A percentile compares a stretch with the other conserved stretches of the same genome.
Evolutionary conservation across 225 moss, liverwort and hornwort species (phyloP).

Genomic region (Climacium dendroides): DNA sequence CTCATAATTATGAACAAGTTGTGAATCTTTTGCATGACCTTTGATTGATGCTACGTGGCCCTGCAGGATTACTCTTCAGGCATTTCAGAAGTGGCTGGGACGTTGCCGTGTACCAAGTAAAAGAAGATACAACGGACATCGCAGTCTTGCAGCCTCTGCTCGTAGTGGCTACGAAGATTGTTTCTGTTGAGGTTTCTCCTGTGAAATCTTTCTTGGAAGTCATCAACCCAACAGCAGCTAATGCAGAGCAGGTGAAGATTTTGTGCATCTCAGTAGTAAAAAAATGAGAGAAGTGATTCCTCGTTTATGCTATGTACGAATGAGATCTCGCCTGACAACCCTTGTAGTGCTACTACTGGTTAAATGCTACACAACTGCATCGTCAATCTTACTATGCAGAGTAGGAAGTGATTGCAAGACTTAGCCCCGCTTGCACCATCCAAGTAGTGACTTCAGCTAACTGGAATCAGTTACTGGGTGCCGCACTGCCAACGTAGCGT

Average conservation of each 20-base stretch:
- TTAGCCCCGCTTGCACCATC: not conserved
- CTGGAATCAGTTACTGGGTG: not conserved
- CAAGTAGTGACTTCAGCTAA: not conserved
- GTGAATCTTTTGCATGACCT: not conserved
- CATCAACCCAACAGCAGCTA: conserved; percentile 8
- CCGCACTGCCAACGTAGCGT: not conserved
- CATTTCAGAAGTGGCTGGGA: conserved; percentile 41
- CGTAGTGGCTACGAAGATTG: conserved; percentile 55
- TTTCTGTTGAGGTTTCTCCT: conserved; percentile 17
- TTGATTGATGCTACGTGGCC: not conserved
- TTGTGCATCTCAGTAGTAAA: not conserved
- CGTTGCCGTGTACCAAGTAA: conserved; percentile 21
- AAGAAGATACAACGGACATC: conserved; percentile 22
- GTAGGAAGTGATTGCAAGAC: not conserved
- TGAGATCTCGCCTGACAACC: not conserved
- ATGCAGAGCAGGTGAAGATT: conserved; percentile 35
- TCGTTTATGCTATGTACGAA: not conserved
- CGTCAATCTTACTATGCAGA: not conserved
- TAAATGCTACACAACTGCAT: not conserved
- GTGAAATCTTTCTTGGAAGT: conserved; percentile 19
- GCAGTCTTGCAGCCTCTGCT: conserved; percentile 66
- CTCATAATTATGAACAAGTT: not conserved
- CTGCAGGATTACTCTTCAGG: conserved; percentile 23
- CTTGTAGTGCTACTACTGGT: not conserved
- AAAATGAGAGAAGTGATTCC: not conserved